Evolutionary conservation across 2,329 filamentous ascomycete genomes (phyloP).

Genomic region (Cordyceps javanica): DNA sequence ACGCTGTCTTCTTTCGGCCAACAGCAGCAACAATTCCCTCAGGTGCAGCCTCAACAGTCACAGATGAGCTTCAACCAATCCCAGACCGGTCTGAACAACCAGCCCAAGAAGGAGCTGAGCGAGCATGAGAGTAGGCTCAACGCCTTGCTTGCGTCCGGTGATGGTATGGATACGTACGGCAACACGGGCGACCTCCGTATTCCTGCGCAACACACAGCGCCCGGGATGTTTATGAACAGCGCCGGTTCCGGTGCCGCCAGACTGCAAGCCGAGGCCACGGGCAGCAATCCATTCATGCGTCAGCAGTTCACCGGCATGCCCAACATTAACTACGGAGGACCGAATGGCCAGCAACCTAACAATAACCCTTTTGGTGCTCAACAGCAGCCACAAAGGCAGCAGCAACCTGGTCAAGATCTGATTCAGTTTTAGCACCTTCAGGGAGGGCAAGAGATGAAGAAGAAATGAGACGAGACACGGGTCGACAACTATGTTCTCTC

Average conservation of each 20-base stretch:
- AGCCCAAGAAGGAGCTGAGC: slow-evolving; percentile 49
- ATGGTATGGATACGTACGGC: slow-evolving; percentile 94
- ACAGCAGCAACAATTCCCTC: slow-evolving; percentile 34
- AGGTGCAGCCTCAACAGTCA: slow-evolving; percentile 31
- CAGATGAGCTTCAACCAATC: slow-evolving; percentile 17
- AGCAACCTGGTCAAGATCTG: slow-evolving; percentile 49
- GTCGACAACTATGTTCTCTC: slow-evolving; percentile 10
- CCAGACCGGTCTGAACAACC: slow-evolving; percentile 11
- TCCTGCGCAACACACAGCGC: slow-evolving; percentile 91
- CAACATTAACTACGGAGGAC: slow-evolving; percentile 45
- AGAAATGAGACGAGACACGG: background rate
- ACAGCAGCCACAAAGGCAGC: slow-evolving; percentile 39
- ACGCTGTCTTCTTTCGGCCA: slow-evolving; percentile 56
- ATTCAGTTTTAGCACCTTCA: slow-evolving; percentile 54
- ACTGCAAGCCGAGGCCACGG: slow-evolving; percentile 64
- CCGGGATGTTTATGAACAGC: slow-evolving; percentile 93
- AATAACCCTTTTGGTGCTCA: slow-evolving; percentile 54
- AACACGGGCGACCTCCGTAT: slow-evolving; percentile 96
- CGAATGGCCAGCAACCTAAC: slow-evolving; percentile 38
- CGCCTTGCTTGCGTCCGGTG: slow-evolving; percentile 74
- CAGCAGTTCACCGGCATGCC: slow-evolving; percentile 78
- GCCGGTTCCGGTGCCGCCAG: slow-evolving; percentile 73
- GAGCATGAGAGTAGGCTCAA: slow-evolving; percentile 75
- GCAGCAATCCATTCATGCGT: slow-evolving; percentile 84
- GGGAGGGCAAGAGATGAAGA: background rate